Percentiles rank a stretch among this genome's conserved stretches.
Conservation (phyloP, 192 early-diverging fungal genomes). For the Podila verticillata region DNA sequence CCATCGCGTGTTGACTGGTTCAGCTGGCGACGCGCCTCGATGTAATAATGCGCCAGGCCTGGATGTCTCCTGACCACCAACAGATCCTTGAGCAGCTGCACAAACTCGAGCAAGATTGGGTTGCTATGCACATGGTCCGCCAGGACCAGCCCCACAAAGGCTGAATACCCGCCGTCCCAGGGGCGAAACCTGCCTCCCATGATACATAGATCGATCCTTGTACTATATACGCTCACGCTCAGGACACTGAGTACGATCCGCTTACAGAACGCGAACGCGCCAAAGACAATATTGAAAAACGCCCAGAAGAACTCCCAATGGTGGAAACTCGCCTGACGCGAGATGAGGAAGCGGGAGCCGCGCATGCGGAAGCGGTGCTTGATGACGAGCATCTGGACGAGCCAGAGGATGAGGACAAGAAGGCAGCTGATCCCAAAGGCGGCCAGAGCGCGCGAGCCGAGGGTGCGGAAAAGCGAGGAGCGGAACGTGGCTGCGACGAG, state of each 20-base stretch:
- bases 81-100: constrained; percentile 41
- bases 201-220: constrained; percentile 39
- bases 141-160: constrained; percentile 44
- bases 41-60: constrained; percentile 18
- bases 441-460: constrained; percentile 28
- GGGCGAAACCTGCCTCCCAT: constrained; percentile 49
- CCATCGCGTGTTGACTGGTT: background rate
- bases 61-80: constrained; percentile 15
- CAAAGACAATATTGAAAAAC: constrained; percentile 52
- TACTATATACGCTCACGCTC: constrained; percentile 32
- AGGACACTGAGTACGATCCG: constrained; percentile 25
- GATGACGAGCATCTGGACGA: constrained; percentile 49
- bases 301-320: constrained; percentile 53
- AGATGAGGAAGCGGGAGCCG: constrained; percentile 38
- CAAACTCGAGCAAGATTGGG: constrained; percentile 46
- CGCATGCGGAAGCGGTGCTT: constrained; percentile 47
- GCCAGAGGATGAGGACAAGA: constrained; percentile 39
- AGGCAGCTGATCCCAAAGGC: constrained; percentile 39
- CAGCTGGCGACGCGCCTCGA: constrained; percentile 5
- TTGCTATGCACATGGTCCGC: constrained; percentile 47
- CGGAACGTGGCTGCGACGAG: constrained; percentile 50
- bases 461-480: constrained; percentile 40
- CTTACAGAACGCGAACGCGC: constrained; percentile 45
- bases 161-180: constrained; percentile 49
- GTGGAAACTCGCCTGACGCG: constrained; percentile 34